phyloP scores from a whole-genome alignment of 768 basidiomycete species.

The Royoungia palumana region DNA sequence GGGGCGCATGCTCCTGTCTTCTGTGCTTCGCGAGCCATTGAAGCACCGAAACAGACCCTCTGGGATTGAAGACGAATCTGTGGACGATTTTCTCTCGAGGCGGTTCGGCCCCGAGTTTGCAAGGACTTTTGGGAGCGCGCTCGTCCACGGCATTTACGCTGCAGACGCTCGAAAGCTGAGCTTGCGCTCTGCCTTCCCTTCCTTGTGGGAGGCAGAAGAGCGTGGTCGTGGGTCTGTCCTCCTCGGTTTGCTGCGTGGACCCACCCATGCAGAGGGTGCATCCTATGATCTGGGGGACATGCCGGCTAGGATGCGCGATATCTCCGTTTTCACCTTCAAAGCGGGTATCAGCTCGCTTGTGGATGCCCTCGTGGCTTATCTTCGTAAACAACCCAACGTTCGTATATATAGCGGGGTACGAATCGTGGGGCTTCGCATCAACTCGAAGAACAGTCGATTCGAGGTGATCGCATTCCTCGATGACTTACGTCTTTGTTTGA shows the following conservation, averaged over 20 bases:
- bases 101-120: constrained; percentile 75
- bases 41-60: constrained; percentile 40
- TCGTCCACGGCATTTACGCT: constrained; percentile 93
- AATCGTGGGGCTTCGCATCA: constrained; percentile 34
- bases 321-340: constrained; percentile 77
- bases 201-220: constrained; percentile 67
- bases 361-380: constrained; percentile 45
- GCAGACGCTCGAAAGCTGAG: constrained; percentile 76
- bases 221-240: constrained; percentile 68
- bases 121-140: constrained; percentile 68
- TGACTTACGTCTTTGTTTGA: constrained; percentile 4
- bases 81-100: constrained; percentile 73
- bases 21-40: constrained; percentile 60
- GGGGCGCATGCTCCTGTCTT: constrained; percentile 46
- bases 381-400: constrained; percentile 55
- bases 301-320: constrained; percentile 45
- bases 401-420: constrained; percentile 45
- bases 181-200: constrained; percentile 73
- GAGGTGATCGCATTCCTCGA: constrained; percentile 37
- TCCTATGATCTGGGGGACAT: constrained; percentile 52
- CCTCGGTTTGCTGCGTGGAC: constrained; percentile 45
- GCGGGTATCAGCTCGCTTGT: constrained; percentile 74
- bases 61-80: constrained; percentile 62
- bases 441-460: constrained; percentile 36
- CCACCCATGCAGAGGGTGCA: constrained; percentile 6